Base-by-base conservation (phyloP, 192 early-diverging fungal genomes). In the Coemansia sp. region DNA sequence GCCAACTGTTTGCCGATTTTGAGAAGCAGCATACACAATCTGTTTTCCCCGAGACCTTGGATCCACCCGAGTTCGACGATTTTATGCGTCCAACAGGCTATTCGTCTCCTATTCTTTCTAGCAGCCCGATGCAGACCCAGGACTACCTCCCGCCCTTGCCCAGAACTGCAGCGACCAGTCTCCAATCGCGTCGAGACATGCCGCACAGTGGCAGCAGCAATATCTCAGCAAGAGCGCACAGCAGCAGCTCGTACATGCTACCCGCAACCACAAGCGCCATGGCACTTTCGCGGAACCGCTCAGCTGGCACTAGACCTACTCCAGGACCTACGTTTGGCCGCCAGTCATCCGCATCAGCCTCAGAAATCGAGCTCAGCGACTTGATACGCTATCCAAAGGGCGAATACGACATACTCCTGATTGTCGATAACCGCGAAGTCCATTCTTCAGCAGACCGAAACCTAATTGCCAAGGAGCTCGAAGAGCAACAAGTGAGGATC, bases 371-470 rank as follows among this genome's bases (percentile, higher is more conserved):
- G 38, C 73, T 74, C 9, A 59, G 11, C 9, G 75, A 82, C 34
- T 59, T 72, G n/a, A 21, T 73, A 2, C 51, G 50, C 14, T 78
- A 79, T 42, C 73, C 77, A 0, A 59, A 50, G 9, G 66, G 45
- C 63, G 41, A 68, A 45, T 85, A 84, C 64, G 80, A 86, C 62
- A 58, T 97, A 1, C 64, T 89, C 6, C 69, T 95, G 15, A 64
- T 96, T 1, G 74, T 99, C 1, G 97, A 99, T 75, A 86, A 69
- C 62, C 90, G 97, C 15, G 97, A 99, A 77, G 84, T 96, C 14
- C 87, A 87, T 57, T 82, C 77, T 3, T 62, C 77, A 32, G 82
- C 75, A 0, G 90, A 96, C 50, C 88, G 95, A 36, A 82, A 82
- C 39, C 93, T 90, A 58, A 87, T 99, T 32, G 85, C 87, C 34